Evolutionary conservation across 176 grass and related monocot species (phyloP).

Genomic region (Melocanna baccifera): DNA sequence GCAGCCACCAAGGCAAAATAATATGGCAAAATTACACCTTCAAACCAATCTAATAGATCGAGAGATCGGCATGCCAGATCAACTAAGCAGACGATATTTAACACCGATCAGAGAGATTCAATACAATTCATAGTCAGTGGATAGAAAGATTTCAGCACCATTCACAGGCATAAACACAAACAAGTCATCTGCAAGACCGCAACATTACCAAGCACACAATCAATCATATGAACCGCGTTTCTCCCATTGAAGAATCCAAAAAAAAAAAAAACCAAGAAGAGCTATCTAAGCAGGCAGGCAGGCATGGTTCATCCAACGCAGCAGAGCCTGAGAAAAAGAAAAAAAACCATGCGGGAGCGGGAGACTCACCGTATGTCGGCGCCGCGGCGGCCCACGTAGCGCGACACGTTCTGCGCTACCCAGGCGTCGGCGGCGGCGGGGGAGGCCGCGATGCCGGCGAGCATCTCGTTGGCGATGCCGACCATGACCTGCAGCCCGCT

Average conservation of each 20-base stretch:
- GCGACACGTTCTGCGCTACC: conserved; percentile 69
- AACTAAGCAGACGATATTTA: background rate
- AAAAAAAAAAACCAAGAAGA: too few relatives aligned
- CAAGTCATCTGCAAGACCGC: too few relatives aligned
- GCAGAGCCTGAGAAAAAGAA: background rate
- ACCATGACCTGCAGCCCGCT: conserved; percentile 82
- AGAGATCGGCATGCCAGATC: background rate
- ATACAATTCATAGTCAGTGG: background rate
- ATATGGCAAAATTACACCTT: background rate
- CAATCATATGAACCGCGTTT: too few relatives aligned
- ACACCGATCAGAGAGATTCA: background rate
- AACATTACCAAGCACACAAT: too few relatives aligned
- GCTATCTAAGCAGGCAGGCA: too few relatives aligned
- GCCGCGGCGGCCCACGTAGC: conserved; percentile 61
- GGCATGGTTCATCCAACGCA: too few relatives aligned
- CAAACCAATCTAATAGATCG: background rate
- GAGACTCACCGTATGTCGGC: conserved; percentile 61
- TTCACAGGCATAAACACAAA: too few relatives aligned
- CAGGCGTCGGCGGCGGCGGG: conserved; percentile 52
- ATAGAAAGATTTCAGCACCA: background rate
- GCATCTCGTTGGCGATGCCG: conserved; percentile 60
- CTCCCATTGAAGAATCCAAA: too few relatives aligned
- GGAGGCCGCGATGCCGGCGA: conserved; percentile 53
- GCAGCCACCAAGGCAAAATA: background rate
- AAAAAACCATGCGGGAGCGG: background rate